Conservation (phyloP, 441 rosid genomes). For the Brassica hybrid region DNA sequence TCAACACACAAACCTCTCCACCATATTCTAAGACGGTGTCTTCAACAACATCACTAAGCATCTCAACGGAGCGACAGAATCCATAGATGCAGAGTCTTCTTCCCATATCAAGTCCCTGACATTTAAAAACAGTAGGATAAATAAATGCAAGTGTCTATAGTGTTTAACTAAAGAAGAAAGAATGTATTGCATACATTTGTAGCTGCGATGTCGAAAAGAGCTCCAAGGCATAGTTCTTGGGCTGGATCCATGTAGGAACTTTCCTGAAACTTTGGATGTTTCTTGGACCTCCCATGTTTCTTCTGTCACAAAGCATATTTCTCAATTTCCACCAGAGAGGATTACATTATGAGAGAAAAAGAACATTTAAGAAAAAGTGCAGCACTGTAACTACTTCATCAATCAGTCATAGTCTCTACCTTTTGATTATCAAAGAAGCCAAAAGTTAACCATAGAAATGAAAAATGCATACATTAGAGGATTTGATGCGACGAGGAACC, state of each 20-base stretch:
- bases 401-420: no score
- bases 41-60: conserved; percentile 93
- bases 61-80: conserved; percentile 94
- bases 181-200: conserved; percentile 59
- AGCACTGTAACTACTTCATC: no score
- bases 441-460: no score
- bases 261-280: conserved; percentile 68
- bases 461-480: conserved; percentile 59
- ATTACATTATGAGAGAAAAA: neutral
- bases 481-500: conserved; percentile 67
- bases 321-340: neutral
- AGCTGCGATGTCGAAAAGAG: conserved; percentile 91
- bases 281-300: conserved; percentile 61
- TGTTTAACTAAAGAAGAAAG: no score
- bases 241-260: conserved; percentile 86
- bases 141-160: no score
- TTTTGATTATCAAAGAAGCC: no score
- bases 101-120: conserved; percentile 88
- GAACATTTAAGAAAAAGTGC: no score
- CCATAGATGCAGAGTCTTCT: conserved; percentile 90
- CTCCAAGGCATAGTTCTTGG: conserved; percentile 84
- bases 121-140: no score
- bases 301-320: conserved; percentile 50
- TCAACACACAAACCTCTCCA: conserved; percentile 61
- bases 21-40: conserved; percentile 89